phyloP scores from a whole-genome alignment of 345 rosid species.

The Brassica incana region DNA sequence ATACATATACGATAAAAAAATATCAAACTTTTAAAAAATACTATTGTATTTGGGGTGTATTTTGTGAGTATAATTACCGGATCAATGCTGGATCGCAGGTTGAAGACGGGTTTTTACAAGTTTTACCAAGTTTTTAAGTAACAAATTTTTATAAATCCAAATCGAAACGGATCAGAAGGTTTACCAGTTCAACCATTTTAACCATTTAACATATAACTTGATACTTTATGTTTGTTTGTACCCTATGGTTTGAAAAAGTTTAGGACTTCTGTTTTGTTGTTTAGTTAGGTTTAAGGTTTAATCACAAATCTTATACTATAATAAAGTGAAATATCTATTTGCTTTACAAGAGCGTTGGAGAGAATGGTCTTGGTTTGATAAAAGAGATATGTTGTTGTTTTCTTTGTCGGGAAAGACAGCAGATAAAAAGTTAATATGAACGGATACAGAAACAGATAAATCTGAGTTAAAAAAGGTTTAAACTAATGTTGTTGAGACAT shows the following conservation, averaged over 20 bases:
- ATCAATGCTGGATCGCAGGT: too few species aligned
- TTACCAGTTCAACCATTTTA: too few species aligned
- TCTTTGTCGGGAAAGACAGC: slow-evolving; percentile 26
- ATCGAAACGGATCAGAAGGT: too few species aligned
- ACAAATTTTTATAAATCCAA: too few species aligned
- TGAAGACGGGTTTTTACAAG: too few species aligned
- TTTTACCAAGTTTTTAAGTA: too few species aligned
- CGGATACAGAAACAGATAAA: slow-evolving; percentile 1
- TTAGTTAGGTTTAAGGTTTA: neutral
- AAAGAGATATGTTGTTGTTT: slow-evolving; percentile 17
- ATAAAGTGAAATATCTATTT: neutral
- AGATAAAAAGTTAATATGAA: slow-evolving; percentile 22
- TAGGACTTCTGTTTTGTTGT: neutral
- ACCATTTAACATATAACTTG: neutral
- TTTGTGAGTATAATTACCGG: too few species aligned
- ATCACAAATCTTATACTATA: neutral
- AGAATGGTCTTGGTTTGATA: slow-evolving; percentile 24
- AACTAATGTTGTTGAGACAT: neutral
- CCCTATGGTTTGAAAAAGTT: neutral
- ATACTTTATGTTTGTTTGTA: neutral
- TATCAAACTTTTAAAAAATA: too few species aligned
- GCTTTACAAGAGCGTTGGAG: neutral
- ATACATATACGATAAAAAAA: too few species aligned
- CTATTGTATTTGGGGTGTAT: too few species aligned
- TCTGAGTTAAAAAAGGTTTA: neutral